These are phyloP conservation scores for Polytrichum formosum DNA, from an alignment of 225 moss, liverwort and hornwort genomes.

Conservation along the genomic window DNA sequence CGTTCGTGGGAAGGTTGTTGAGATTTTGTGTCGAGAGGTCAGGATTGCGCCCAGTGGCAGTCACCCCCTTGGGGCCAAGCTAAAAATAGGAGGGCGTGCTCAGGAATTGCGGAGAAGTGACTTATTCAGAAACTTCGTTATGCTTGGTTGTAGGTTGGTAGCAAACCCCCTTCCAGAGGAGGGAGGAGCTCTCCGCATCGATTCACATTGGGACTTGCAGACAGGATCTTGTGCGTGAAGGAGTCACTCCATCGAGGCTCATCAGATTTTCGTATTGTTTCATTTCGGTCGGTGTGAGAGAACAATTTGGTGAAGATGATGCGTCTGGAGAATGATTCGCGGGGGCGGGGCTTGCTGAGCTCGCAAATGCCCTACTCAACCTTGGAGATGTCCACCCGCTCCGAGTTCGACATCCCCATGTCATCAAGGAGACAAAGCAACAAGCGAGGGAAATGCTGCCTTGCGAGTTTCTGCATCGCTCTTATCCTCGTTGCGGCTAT, in stretches of 20 bases:
- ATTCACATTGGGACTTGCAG: background rate
- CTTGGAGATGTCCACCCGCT: constrained; percentile 34
- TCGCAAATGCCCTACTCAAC: constrained; percentile 36
- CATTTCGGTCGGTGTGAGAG: background rate
- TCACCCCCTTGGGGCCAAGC: no score
- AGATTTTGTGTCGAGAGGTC: no score
- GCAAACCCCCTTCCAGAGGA: no score
- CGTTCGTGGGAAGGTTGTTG: no score
- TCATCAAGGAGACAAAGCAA: constrained; percentile 12
- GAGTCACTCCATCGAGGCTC: no score
- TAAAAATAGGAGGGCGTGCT: no score
- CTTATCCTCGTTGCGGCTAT: constrained; percentile 28
- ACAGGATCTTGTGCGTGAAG: background rate
- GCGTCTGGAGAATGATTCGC: constrained; percentile 41
- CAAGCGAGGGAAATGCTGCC: constrained; percentile 21
- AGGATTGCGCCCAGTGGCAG: no score
- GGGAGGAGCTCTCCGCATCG: no score
- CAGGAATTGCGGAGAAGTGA: no score
- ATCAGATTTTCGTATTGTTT: no score
- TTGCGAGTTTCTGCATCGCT: constrained; percentile 20
- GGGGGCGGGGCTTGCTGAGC: constrained; percentile 36
- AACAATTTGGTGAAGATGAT: constrained; percentile 31
- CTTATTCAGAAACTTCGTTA: no score
- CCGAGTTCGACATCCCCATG: constrained; percentile 47
- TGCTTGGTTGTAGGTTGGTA: no score